phyloP scores from a whole-genome alignment of 345 rosid genomes.

The Litchi chinensis region DNA sequence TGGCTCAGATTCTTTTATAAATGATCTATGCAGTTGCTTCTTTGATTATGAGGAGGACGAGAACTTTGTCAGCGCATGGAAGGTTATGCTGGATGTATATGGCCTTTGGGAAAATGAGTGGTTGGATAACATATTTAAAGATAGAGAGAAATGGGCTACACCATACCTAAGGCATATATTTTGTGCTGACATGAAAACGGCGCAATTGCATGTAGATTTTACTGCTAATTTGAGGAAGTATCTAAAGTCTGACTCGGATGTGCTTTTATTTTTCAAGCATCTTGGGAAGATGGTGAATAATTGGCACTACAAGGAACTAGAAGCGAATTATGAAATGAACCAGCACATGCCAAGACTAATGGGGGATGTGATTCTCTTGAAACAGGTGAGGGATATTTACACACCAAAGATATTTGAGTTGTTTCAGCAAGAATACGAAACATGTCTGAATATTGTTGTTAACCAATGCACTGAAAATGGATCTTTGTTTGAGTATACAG shows the following conservation, averaged over 20 bases:
- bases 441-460: constrained; percentile 33
- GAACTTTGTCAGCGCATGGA: constrained; percentile 37
- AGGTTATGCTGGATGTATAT: constrained; percentile 30
- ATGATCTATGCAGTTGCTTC: constrained; percentile 35
- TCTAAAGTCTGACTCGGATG: constrained; percentile 31
- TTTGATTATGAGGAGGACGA: constrained; percentile 34
- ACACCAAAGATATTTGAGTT: constrained; percentile 37
- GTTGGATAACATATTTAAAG: constrained; percentile 30
- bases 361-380: constrained; percentile 39
- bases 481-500: constrained; percentile 27
- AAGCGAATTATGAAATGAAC: constrained; percentile 37
- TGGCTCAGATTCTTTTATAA: constrained; percentile 26
- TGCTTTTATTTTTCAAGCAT: constrained; percentile 35
- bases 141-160: constrained; percentile 41
- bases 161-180: constrained; percentile 36
- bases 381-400: constrained; percentile 29
- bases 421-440: constrained; percentile 35
- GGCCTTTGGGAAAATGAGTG: constrained; percentile 34
- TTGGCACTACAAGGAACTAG: constrained; percentile 39
- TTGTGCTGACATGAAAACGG: constrained; percentile 29
- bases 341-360: constrained; percentile 30
- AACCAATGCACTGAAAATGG: constrained; percentile 27
- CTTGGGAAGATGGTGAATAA: constrained; percentile 29
- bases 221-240: constrained; percentile 30
- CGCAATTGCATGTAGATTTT: constrained; percentile 26